phyloP scores from a whole-genome alignment of 2,329 filamentous ascomycete genomes.

The Aureobasidium sp. region DNA sequence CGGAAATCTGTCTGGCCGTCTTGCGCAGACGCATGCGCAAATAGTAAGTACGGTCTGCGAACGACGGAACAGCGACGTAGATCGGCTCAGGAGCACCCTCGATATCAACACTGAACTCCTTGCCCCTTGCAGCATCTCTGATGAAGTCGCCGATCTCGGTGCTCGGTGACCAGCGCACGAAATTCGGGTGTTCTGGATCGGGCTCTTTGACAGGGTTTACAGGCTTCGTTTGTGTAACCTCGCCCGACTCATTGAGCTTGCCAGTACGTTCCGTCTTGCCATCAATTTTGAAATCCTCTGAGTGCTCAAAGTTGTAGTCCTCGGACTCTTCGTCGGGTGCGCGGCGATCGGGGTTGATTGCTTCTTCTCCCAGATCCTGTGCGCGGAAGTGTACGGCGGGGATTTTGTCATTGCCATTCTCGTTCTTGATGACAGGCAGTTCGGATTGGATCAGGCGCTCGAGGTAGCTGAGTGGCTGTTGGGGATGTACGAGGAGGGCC shows the following conservation, averaged over 20 bases:
- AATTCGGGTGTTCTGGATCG: slow-evolving; percentile 48
- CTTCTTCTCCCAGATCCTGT: slow-evolving; percentile 62
- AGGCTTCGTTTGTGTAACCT: slow-evolving; percentile 21
- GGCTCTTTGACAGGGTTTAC: slow-evolving; percentile 5
- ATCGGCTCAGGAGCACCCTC: slow-evolving; percentile 64
- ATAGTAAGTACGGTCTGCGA: slow-evolving; percentile 86
- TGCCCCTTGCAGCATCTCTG: slow-evolving; percentile 74
- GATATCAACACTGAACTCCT: slow-evolving; percentile 78
- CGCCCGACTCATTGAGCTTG: slow-evolving; percentile 28
- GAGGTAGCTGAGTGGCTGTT: slow-evolving; percentile 85
- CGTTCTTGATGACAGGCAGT: slow-evolving; percentile 59
- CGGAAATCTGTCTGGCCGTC: slow-evolving; percentile 60
- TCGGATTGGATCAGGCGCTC: slow-evolving; percentile 85
- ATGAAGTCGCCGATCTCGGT: slow-evolving; percentile 95
- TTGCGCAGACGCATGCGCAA: slow-evolving; percentile 69
- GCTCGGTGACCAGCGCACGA: slow-evolving; percentile 80
- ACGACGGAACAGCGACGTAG: slow-evolving; percentile 74
- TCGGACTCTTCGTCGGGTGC: slow-evolving; percentile 28
- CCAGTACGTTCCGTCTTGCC: slow-evolving; percentile 42
- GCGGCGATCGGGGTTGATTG: slow-evolving; percentile 26
- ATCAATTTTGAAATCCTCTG: slow-evolving; percentile 45
- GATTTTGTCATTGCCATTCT: slow-evolving; percentile 59
- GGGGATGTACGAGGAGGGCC: slow-evolving; percentile 77
- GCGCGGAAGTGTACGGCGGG: slow-evolving; percentile 74
- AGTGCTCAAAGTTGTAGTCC: slow-evolving; percentile 37